Evolutionary conservation across 768 basidiomycete species (phyloP).

Genomic region (Hericium rajendrae): DNA sequence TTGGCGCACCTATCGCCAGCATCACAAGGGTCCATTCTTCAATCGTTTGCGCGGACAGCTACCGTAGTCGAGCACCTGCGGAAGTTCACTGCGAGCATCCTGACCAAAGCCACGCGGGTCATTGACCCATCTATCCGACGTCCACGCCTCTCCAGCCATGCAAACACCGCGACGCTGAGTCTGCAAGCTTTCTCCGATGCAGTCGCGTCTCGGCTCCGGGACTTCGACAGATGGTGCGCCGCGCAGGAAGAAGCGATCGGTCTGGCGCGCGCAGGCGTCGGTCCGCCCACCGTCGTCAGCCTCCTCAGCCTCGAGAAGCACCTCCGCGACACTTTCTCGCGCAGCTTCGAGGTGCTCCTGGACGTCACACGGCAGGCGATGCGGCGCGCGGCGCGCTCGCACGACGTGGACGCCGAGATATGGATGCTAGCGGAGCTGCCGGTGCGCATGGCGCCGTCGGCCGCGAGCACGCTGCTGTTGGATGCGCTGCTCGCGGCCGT

Average conservation of each 20-base stretch:
- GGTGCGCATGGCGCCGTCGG: slow-evolving; percentile 36
- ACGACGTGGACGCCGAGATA: slow-evolving; percentile 22
- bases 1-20: slow-evolving; percentile 58
- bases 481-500: slow-evolving; percentile 50
- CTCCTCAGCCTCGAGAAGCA: slow-evolving; percentile 56
- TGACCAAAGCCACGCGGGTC: slow-evolving; percentile 22
- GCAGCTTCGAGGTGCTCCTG: slow-evolving; percentile 48
- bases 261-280: slow-evolving; percentile 41
- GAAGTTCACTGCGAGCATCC: slow-evolving; percentile 43
- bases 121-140: slow-evolving; percentile 15
- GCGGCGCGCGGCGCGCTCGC: slow-evolving; percentile 16
- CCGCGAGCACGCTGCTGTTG: slow-evolving; percentile 47
- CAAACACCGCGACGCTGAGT: slow-evolving; percentile 36
- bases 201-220: slow-evolving; percentile 46
- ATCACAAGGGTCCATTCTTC: slow-evolving; percentile 57
- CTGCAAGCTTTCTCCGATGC: slow-evolving; percentile 81
- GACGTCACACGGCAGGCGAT: slow-evolving; percentile 33
- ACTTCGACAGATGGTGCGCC: slow-evolving; percentile 65
- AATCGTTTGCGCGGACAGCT: slow-evolving; percentile 47
- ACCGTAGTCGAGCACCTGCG: slow-evolving; percentile 56
- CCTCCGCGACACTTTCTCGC: slow-evolving; percentile 44
- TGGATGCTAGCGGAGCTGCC: slow-evolving; percentile 34
- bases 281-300: slow-evolving; percentile 43
- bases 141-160: slow-evolving; percentile 7
- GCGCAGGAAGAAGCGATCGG: slow-evolving; percentile 56